Evolutionary conservation across 495 filamentous ascomycete species (phyloP).

Genomic region (Penicillium canescens): DNA sequence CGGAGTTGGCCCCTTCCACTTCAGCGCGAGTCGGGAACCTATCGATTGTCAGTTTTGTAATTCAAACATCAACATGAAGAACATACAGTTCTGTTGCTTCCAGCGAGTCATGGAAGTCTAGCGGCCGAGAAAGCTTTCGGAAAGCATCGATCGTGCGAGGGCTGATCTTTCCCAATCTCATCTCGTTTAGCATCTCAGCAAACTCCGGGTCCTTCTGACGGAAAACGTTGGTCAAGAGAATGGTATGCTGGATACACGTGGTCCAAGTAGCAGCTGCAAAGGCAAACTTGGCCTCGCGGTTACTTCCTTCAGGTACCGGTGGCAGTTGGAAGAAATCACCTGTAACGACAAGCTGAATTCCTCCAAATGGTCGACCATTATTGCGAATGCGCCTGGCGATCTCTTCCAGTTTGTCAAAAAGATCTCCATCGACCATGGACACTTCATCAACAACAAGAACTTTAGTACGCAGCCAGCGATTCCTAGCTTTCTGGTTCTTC

Average conservation of each 20-base stretch:
- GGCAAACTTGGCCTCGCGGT: slow-evolving; percentile 76
- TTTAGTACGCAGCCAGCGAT: slow-evolving; percentile 84
- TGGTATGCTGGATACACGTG: slow-evolving; percentile 91
- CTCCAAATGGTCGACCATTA: slow-evolving; percentile 90
- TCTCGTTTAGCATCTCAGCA: slow-evolving; percentile 94
- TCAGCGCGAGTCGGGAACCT: slow-evolving; percentile 90
- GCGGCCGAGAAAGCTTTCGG: slow-evolving; percentile 63
- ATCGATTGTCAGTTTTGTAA: slow-evolving; percentile 29
- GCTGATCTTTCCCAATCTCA: slow-evolving; percentile 82
- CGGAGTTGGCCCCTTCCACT: slow-evolving; percentile 82
- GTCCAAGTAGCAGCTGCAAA: slow-evolving; percentile 92
- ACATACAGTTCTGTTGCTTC: slow-evolving; percentile 85
- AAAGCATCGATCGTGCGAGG: slow-evolving; percentile 71
- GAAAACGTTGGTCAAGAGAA: slow-evolving; percentile 93
- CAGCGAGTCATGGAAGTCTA: slow-evolving; percentile 72
- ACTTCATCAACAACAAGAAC: slow-evolving; percentile 91
- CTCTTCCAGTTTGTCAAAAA: slow-evolving; percentile 93
- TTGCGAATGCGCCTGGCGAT: slow-evolving; percentile 80
- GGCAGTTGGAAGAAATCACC: slow-evolving; percentile 98
- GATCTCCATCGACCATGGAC: slow-evolving; percentile 96
- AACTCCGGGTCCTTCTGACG: slow-evolving; percentile 93
- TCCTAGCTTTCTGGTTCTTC: slow-evolving; percentile 81
- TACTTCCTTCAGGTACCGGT: slow-evolving; percentile 77
- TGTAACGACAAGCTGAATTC: slow-evolving; percentile 93
- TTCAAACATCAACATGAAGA: slow-evolving; percentile 8